Base-by-base conservation (phyloP, 1,284 basidiomycete genomes). In the Apiotrichum porosum region DNA sequence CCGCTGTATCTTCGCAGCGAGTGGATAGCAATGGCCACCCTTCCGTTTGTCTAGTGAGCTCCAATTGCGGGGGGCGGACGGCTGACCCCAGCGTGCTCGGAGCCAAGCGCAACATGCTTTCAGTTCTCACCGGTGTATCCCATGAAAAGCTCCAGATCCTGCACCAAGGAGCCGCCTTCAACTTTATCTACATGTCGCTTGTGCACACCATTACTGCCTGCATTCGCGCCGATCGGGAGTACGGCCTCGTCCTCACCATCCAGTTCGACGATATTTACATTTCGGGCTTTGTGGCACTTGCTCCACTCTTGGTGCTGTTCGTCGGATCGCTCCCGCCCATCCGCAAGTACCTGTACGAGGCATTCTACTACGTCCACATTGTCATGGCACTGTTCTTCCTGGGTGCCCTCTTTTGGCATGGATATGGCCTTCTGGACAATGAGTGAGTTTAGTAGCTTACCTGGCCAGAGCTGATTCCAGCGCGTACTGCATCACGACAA, bases 131-230 rank as follows among this genome's bases (percentile, higher is more conserved):
- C 6, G 73, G 74, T 17, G 66, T 70, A 12, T 75, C 75, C n/a
- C 76, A 77, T 54, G 76, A 77, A 57, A 75, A 75, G 56, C 69
- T 78, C 2, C 75, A 77, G 51, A 73, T 77, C 9, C 74, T 71
- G 55, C 76, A 78, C 50, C 73, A 75, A 33, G 76, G 75, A 69
- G 54, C 72, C 0, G 70, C 71, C 6, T 57, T 69, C 47, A 49
- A 54, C 32, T 56, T 54, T 44, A 19, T 47, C 30, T 65, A 74
- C 47, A 67, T 73, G 3, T 70, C 72, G 1, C 56, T 75, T 22
- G 60, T 75, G 30, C 75, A 69, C 49, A 74, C 74, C 3, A 66
- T 72, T 51, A 62, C 72, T 9, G 68, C 72, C 59, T 30, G 26
- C 14, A 69, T 75, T 49, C 53, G 65, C 18, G 49, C 40, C 3